A percentile compares a stretch with the other conserved stretches of the same genome.
phyloP scores from a whole-genome alignment of 495 filamentous ascomycete genomes.

The Lasiosphaeris hirsuta region DNA sequence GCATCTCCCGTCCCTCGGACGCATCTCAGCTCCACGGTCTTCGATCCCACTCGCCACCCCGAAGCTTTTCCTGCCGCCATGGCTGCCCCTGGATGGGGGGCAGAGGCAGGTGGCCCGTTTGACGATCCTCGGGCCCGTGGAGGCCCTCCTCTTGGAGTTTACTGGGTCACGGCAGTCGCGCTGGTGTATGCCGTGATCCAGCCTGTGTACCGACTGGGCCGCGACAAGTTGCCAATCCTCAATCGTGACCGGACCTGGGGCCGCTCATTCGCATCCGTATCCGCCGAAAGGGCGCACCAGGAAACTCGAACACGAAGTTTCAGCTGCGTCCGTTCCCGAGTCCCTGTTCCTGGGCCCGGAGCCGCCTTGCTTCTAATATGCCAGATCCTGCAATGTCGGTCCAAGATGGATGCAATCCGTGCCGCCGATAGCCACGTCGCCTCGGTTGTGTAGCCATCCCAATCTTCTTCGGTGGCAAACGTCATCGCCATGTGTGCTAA shows the following conservation, averaged over 20 bases:
- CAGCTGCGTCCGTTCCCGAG: conserved; percentile 4
- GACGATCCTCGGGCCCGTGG: too few species aligned
- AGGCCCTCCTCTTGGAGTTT: too few species aligned
- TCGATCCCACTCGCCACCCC: neutral
- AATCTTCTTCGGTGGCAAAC: neutral
- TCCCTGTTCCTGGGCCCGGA: conserved; percentile 1
- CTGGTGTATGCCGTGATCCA: too few species aligned
- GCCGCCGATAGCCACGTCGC: neutral
- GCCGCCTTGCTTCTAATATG: neutral
- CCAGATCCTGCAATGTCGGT: conserved; percentile 3
- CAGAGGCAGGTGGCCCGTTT: too few species aligned
- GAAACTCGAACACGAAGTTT: conserved; percentile 3
- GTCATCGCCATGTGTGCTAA: neutral
- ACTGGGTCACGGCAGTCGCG: too few species aligned
- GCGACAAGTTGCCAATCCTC: neutral
- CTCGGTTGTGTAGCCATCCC: neutral
- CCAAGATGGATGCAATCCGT: neutral
- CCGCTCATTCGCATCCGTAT: neutral
- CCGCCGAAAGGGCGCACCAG: neutral
- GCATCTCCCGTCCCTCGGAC: neutral
- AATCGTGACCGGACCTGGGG: neutral
- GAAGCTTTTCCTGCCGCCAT: too few species aligned
- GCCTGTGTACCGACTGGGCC: too few species aligned
- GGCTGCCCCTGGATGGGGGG: too few species aligned
- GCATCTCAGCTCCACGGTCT: too few species aligned